phyloP scores from a whole-genome alignment of 768 basidiomycete genomes.

The Leucogyrophana mollusca region DNA sequence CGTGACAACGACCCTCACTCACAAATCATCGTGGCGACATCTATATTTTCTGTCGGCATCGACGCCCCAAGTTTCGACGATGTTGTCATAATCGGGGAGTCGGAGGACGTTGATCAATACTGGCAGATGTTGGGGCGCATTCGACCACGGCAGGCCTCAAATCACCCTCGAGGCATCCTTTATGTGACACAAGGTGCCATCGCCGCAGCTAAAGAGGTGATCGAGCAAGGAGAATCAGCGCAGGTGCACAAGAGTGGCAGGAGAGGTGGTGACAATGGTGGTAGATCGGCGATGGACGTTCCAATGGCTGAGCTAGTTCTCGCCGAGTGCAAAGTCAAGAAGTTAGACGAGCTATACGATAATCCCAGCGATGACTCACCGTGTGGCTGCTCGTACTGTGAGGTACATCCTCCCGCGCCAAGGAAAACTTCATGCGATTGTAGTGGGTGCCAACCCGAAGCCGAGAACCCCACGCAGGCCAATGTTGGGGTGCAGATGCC shows the following conservation, averaged over 20 bases:
- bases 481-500: not conserved
- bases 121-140: slow-evolving; percentile 8
- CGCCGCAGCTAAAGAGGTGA: not conserved
- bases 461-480: not conserved
- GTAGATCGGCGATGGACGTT: not conserved
- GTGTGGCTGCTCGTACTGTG: not conserved
- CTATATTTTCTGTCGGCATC: slow-evolving; percentile 9
- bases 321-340: not conserved
- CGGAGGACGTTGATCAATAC: slow-evolving; percentile 4
- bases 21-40: slow-evolving; percentile 9
- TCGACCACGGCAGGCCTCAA: not conserved
- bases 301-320: slow-evolving; percentile 3
- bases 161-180: not conserved
- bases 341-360: slow-evolving; percentile 1
- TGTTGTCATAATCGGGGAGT: slow-evolving; percentile 5
- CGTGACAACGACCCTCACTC: slow-evolving; percentile 4
- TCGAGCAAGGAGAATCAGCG: not conserved
- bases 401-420: not conserved
- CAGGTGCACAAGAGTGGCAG: too few relatives aligned
- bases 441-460: slow-evolving; percentile 1
- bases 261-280: too few relatives aligned
- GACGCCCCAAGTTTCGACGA: slow-evolving; percentile 10
- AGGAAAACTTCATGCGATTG: not conserved
- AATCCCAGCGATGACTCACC: not conserved
- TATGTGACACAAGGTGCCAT: not conserved